Evolutionary conservation across 2,329 filamentous ascomycete species (phyloP).

Genomic region (Fusarium acutatum): DNA sequence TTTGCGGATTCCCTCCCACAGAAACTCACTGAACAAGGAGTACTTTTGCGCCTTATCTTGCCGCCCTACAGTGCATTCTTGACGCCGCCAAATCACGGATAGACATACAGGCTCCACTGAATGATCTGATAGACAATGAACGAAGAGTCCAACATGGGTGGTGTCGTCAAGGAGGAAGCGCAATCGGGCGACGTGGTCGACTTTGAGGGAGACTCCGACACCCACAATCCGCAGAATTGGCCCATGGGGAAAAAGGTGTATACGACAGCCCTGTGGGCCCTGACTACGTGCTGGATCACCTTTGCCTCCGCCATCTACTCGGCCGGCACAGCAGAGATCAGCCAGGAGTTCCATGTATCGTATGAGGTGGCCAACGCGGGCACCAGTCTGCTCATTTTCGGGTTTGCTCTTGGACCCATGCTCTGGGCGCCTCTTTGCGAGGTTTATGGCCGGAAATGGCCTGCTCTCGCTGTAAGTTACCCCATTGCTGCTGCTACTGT

Average conservation of each 20-base stretch:
- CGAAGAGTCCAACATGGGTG: not conserved
- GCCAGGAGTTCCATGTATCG: not conserved
- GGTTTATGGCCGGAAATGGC: slow-evolving; percentile 65
- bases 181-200: not conserved
- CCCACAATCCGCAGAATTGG: not conserved
- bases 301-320: slow-evolving; percentile 4
- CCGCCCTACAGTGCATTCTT: no score
- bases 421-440: slow-evolving; percentile 78
- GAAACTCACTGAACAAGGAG: not conserved
- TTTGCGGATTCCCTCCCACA: not conserved
- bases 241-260: not conserved
- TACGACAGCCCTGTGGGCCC: not conserved
- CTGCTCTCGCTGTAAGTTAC: not conserved
- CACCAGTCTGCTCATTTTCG: slow-evolving; percentile 13
- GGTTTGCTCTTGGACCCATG: slow-evolving; percentile 71
- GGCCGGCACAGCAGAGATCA: slow-evolving; percentile 6
- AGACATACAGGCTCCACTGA: not conserved
- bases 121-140: not conserved
- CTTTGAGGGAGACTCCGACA: not conserved
- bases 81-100: not conserved
- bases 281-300: not conserved
- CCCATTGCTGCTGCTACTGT: not conserved
- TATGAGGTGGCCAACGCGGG: slow-evolving; percentile 10
- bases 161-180: not conserved
- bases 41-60: not conserved